Conservation (phyloP, 2,329 filamentous ascomycete species). For the Clonostachys byssicola region DNA sequence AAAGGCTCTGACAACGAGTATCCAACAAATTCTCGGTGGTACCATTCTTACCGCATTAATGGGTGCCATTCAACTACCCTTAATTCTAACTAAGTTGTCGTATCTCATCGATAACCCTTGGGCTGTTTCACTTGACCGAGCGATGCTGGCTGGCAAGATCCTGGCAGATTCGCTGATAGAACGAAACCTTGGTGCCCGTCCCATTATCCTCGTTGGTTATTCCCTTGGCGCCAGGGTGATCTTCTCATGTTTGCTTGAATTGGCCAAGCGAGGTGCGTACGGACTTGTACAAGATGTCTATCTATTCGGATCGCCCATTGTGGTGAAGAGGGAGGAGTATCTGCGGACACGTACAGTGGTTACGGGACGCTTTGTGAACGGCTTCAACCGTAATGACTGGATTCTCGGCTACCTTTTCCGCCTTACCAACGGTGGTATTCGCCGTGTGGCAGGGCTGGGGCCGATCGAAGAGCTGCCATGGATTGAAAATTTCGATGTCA, state of each 20-base stretch:
- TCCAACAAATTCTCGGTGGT: constrained; percentile 90
- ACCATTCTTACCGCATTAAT: constrained; percentile 87
- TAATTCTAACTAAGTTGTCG: constrained; percentile 87
- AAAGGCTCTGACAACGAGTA: constrained; percentile 87
- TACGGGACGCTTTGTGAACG: constrained; percentile 89
- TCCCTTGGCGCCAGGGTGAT: constrained; percentile 90
- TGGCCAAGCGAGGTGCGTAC: constrained; percentile 76
- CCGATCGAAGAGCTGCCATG: constrained; percentile 72
- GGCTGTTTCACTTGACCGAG: constrained; percentile 92
- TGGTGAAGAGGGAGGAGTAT: constrained; percentile 89
- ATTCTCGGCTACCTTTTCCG: constrained; percentile 96
- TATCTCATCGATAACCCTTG: constrained; percentile 98
- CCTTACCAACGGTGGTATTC: constrained; percentile 86
- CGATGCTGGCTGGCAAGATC: constrained; percentile 83
- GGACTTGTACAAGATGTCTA: constrained; percentile 94
- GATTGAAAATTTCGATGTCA: constrained; percentile 86
- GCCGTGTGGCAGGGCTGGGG: constrained; percentile 79
- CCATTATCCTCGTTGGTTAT: constrained; percentile 91
- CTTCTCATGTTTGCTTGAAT: constrained; percentile 83
- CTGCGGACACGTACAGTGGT: constrained; percentile 77
- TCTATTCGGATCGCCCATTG: constrained; percentile 86
- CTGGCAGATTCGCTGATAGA: constrained; percentile 92
- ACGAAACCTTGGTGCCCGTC: constrained; percentile 83
- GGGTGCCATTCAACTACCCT: constrained; percentile 87
- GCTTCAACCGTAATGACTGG: constrained; percentile 94